These are phyloP conservation scores for Cucurbita ficifolia DNA, from an alignment of 306 rosid species.

Conservation along the genomic window DNA sequence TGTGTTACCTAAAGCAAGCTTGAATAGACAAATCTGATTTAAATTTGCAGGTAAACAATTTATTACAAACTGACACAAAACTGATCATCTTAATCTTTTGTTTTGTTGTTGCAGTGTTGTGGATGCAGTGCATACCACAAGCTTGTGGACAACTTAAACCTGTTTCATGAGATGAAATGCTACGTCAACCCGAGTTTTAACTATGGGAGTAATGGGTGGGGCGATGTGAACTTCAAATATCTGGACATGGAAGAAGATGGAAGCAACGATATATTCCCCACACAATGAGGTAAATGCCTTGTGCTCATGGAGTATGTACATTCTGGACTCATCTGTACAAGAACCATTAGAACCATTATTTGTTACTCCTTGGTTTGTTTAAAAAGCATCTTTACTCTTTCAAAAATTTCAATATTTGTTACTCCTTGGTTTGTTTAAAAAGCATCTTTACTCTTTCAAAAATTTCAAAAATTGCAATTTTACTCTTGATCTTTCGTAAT, in stretches of 20 bases:
- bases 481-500: too few relatives aligned
- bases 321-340: constrained; percentile 13
- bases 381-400: too few relatives aligned
- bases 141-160: constrained; percentile 89
- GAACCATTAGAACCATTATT: background rate
- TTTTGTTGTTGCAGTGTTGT: constrained; percentile 47
- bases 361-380: too few relatives aligned
- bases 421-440: too few relatives aligned
- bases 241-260: constrained; percentile 37
- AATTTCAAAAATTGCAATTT: too few relatives aligned
- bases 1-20: background rate
- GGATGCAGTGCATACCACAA: constrained; percentile 88
- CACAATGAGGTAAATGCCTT: constrained; percentile 24
- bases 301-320: constrained; percentile 18
- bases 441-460: too few relatives aligned
- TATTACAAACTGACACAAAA: background rate
- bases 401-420: too few relatives aligned
- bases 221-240: constrained; percentile 43
- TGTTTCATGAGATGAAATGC: constrained; percentile 87
- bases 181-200: constrained; percentile 65
- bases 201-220: constrained; percentile 59
- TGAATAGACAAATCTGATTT: background rate
- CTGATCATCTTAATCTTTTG: background rate
- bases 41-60: background rate
- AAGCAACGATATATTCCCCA: constrained; percentile 34